phyloP scores from a whole-genome alignment of 192 early-diverging fungal genomes.

The Backusella liffmaniae region DNA sequence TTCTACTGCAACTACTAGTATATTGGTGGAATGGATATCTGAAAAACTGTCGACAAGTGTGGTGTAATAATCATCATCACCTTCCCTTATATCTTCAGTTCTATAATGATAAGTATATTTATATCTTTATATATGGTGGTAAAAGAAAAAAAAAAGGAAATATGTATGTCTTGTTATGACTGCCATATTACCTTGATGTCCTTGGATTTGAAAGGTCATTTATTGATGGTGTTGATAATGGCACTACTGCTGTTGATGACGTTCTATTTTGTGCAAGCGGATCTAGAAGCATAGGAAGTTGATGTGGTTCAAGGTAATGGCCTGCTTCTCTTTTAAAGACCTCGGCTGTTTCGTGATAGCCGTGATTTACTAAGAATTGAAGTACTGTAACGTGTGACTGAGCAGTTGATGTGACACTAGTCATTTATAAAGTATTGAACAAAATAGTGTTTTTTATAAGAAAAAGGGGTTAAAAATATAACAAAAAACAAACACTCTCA shows the following conservation, averaged over 20 bases:
- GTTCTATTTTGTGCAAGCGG: not conserved
- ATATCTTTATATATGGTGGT: not conserved
- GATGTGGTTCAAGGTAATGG: slow-evolving; percentile 20
- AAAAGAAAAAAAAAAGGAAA: not conserved
- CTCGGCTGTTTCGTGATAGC: slow-evolving; percentile 41
- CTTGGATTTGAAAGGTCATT: not conserved
- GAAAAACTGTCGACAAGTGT: slow-evolving; percentile 34
- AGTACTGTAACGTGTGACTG: slow-evolving; percentile 23
- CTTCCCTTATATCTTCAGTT: slow-evolving; percentile 23
- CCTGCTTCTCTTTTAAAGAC: slow-evolving; percentile 46
- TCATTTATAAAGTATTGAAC: not conserved
- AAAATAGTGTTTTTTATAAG: not conserved
- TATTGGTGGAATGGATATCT: slow-evolving; percentile 56
- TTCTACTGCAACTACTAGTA: slow-evolving; percentile 46
- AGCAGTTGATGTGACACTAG: not conserved
- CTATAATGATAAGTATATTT: not conserved
- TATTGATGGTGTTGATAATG: not conserved
- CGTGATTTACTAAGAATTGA: slow-evolving; percentile 40
- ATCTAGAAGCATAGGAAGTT: not conserved
- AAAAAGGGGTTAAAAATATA: not conserved
- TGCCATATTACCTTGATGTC: not conserved
- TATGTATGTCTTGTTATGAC: not conserved
- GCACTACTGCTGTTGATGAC: not conserved
- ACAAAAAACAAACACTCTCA: not conserved
- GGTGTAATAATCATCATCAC: slow-evolving; percentile 43